A percentile compares a stretch with the other conserved stretches of the same genome.
Evolutionary conservation across 1,139 yeast species (phyloP).

Genomic region (Lodderomyces oxycetoniae): DNA sequence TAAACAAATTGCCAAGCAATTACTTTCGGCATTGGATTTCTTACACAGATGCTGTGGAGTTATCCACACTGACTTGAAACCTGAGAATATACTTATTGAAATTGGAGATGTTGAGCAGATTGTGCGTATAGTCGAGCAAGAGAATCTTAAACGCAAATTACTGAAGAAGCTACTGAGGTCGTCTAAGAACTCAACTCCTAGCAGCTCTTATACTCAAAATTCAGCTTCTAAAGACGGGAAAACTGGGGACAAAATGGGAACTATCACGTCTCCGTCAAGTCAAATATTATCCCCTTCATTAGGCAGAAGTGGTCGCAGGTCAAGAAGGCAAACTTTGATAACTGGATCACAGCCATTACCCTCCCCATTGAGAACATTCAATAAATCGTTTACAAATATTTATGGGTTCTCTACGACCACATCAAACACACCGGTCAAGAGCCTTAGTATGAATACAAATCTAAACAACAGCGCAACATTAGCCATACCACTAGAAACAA

Average conservation of each 20-base stretch:
- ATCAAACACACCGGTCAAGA: constrained; percentile 38
- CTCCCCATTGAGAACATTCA: constrained; percentile 58
- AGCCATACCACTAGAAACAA: constrained; percentile 5
- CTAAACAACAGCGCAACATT: constrained; percentile 2
- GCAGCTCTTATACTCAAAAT: constrained; percentile 12
- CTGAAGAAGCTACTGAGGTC: constrained; percentile 33
- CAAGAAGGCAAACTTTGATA: constrained; percentile 65
- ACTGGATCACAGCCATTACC: constrained; percentile 88
- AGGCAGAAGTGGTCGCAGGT: constrained; percentile 48
- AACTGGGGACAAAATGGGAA: neutral
- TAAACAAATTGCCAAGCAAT: constrained; percentile 76
- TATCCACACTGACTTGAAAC: constrained; percentile 86
- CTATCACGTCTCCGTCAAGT: constrained; percentile 16
- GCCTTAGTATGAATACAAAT: constrained; percentile 11
- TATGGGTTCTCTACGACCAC: constrained; percentile 39
- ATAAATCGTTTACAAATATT: constrained; percentile 34
- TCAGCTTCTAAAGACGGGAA: too few species aligned
- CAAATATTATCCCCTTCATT: constrained; percentile 31
- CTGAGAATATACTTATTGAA: constrained; percentile 81
- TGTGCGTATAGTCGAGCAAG: constrained; percentile 51
- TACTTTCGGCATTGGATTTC: constrained; percentile 71
- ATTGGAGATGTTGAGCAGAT: constrained; percentile 73
- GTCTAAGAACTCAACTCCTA: constrained; percentile 18
- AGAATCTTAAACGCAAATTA: constrained; percentile 47
- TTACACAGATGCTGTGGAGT: constrained; percentile 84